phyloP scores from a whole-genome alignment of 306 rosid species.

The Vachellia pachyceras region DNA sequence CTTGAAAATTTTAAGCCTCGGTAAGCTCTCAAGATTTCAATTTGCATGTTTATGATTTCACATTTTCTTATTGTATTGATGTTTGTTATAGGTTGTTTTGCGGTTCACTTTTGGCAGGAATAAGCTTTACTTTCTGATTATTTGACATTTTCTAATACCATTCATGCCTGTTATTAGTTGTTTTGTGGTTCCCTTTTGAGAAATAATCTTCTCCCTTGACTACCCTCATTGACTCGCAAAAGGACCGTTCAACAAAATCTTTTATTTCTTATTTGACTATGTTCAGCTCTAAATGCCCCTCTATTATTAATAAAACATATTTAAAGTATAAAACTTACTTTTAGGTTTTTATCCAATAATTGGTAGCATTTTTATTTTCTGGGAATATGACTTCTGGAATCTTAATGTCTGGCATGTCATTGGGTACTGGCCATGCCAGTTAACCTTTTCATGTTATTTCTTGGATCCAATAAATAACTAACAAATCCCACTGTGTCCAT shows the following conservation, averaged over 20 bases:
- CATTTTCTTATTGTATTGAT: conserved; percentile 11
- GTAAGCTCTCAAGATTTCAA: conserved; percentile 50
- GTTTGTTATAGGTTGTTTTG: conserved; percentile 10
- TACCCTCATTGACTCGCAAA: conserved; percentile 31
- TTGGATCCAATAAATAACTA: conserved; percentile 10
- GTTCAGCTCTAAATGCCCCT: conserved; percentile 14
- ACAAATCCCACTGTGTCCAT: background rate
- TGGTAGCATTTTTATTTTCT: conserved; percentile 30
- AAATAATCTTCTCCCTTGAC: conserved; percentile 13
- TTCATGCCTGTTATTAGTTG: conserved; percentile 24
- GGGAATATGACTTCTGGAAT: conserved; percentile 9
- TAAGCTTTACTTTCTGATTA: background rate
- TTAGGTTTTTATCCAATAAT: background rate
- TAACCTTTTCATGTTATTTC: background rate
- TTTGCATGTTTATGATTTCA: conserved; percentile 31
- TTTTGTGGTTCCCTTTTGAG: background rate
- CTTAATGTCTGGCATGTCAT: conserved; percentile 2
- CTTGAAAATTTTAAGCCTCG: conserved; percentile 76
- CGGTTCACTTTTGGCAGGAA: background rate
- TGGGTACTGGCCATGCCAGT: background rate
- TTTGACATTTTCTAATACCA: background rate
- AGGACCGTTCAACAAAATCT: conserved; percentile 25
- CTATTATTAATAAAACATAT: conserved; percentile 10
- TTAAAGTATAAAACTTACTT: conserved; percentile 3
- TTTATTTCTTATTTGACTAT: conserved; percentile 15